These are phyloP conservation scores for Leonotis leonurus DNA, from an alignment of 257 asterid species.

Conservation along the genomic window DNA sequence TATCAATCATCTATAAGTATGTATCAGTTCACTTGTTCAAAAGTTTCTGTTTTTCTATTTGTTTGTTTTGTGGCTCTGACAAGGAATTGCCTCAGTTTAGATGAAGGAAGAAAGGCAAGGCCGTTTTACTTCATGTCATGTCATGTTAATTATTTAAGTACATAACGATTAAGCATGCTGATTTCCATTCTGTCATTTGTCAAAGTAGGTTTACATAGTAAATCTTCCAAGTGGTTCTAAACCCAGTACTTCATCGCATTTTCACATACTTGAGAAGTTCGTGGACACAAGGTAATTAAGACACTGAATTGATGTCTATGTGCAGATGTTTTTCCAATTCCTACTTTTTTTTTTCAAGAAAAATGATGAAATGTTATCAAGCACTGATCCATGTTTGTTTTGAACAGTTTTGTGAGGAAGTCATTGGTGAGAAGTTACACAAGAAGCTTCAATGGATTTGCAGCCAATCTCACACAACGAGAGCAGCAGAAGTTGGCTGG, in stretches of 20 bases:
- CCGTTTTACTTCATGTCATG: too few relatives aligned
- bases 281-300: slow-evolving; percentile 6
- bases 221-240: background rate
- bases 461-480: slow-evolving; percentile 25
- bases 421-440: slow-evolving; percentile 23
- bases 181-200: background rate
- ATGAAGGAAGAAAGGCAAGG: slow-evolving; percentile 19
- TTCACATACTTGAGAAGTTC: slow-evolving; percentile 9
- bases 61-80: slow-evolving; percentile 9
- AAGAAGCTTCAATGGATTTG: slow-evolving; percentile 36
- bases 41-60: background rate
- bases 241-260: background rate
- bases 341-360: background rate
- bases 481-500: slow-evolving; percentile 29
- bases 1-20: background rate
- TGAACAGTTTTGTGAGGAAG: background rate
- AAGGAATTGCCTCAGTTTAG: background rate
- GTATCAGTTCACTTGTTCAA: background rate
- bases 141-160: background rate
- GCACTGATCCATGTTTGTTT: background rate
- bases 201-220: background rate
- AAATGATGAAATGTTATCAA: background rate
- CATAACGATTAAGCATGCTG: background rate
- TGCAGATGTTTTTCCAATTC: background rate
- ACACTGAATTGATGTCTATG: too few relatives aligned